Evolutionary conservation across 1,284 basidiomycete genomes (phyloP).

Genomic region (Coniferiporia sulphurascens): DNA sequence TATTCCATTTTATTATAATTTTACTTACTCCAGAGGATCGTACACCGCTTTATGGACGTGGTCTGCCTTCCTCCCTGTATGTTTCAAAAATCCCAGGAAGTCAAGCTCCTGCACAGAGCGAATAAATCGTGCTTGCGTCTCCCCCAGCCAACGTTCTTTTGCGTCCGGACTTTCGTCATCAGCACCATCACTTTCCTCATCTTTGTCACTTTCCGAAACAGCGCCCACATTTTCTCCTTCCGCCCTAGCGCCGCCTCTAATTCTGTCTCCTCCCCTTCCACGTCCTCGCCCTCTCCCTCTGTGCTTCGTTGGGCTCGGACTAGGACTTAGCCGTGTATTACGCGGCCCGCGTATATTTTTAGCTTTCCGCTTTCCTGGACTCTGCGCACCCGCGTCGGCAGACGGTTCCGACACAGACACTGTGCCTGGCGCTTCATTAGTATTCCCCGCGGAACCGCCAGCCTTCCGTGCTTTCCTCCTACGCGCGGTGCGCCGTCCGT

Average conservation of each 20-base stretch:
- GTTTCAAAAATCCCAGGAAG: conserved; percentile 71
- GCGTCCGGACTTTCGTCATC: conserved; percentile 5
- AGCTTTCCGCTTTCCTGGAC: not conserved
- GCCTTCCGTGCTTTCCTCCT: conserved; percentile 6
- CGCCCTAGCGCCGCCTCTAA: not conserved
- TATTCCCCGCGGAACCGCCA: too few relatives aligned
- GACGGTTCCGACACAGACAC: too few relatives aligned
- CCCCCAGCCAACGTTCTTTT: conserved; percentile 49
- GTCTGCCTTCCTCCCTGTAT: conserved; percentile 70
- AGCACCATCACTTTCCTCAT: conserved; percentile 20
- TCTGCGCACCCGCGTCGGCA: not conserved
- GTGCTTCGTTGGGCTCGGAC: conserved; percentile 16
- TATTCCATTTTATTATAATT: not conserved
- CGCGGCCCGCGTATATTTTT: not conserved
- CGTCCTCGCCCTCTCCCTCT: conserved; percentile 26
- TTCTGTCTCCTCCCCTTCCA: conserved; percentile 24
- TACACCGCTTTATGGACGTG: conserved; percentile 67
- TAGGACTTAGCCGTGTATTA: too few relatives aligned
- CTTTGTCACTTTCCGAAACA: conserved; percentile 24
- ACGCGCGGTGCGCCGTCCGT: conserved; percentile 20
- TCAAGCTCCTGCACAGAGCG: conserved; percentile 75
- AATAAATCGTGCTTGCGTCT: conserved; percentile 72
- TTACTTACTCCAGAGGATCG: conserved; percentile 43
- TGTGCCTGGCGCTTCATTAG: too few relatives aligned
- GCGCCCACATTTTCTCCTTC: not conserved